These are phyloP conservation scores for Cetraspora pellucida DNA, from an alignment of 192 early-diverging fungal species.

Conservation along the genomic window DNA sequence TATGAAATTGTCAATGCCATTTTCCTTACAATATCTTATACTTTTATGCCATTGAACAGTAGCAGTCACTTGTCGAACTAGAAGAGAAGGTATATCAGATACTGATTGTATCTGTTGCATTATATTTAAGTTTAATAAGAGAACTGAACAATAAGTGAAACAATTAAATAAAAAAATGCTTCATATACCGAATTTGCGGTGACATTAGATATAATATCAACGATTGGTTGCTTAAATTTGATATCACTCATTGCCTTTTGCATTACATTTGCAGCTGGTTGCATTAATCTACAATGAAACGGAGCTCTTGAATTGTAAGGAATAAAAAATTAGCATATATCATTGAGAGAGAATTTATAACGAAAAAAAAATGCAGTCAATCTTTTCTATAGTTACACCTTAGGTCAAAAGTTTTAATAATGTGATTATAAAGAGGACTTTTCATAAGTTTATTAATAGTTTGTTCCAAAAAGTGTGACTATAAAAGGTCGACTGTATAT, in stretches of 20 bases:
- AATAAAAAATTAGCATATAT: not conserved
- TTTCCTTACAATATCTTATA: slow-evolving; percentile 76
- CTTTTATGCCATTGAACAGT: slow-evolving; percentile 91
- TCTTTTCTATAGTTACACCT: not conserved
- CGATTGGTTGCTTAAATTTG: slow-evolving; percentile 70
- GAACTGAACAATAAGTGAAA: not conserved
- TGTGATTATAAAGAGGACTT: too few relatives aligned
- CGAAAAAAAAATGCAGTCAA: not conserved
- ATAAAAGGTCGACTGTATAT: not conserved
- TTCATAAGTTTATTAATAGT: not conserved
- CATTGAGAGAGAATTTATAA: not conserved
- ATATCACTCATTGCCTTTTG: slow-evolving; percentile 67
- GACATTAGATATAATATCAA: slow-evolving; percentile 92
- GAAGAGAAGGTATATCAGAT: slow-evolving; percentile 63
- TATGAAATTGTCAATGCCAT: slow-evolving; percentile 82
- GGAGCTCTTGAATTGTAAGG: slow-evolving; percentile 64
- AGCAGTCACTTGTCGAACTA: slow-evolving; percentile 79
- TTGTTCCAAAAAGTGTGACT: not conserved
- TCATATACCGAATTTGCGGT: slow-evolving; percentile 79
- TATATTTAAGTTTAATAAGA: not conserved
- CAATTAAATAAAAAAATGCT: not conserved
- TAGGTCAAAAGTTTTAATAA: too few relatives aligned
- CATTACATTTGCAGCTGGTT: slow-evolving; percentile 79
- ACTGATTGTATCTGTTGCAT: slow-evolving; percentile 41
- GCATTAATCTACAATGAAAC: slow-evolving; percentile 94